These are phyloP conservation scores for Exophiala oligosperma DNA, from an alignment of 2,329 filamentous ascomycete genomes.

Conservation along the genomic window DNA sequence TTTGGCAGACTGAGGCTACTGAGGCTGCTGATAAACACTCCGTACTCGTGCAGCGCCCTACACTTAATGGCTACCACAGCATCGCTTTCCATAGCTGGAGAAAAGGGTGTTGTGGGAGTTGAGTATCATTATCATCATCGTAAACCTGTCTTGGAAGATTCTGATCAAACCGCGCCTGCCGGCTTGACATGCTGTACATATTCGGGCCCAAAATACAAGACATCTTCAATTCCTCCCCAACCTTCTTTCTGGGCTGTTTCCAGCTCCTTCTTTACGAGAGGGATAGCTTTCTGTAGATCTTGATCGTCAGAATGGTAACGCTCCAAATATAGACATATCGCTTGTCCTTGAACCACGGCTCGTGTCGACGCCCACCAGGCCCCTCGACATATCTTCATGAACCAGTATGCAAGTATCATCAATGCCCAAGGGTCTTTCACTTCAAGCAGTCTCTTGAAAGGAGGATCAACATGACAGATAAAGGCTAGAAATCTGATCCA, in stretches of 20 bases:
- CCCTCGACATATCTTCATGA: constrained; percentile 45
- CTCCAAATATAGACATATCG: constrained; percentile 49
- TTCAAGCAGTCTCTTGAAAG: constrained; percentile 49
- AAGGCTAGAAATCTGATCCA: constrained; percentile 51
- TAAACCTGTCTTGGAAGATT: too few species aligned
- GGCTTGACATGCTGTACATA: background rate
- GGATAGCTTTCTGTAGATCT: constrained; percentile 5
- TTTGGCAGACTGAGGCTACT: too few species aligned
- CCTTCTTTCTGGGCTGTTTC: constrained; percentile 13
- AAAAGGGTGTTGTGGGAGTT: too few species aligned
- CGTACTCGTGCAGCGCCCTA: too few species aligned
- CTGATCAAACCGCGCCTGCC: too few species aligned
- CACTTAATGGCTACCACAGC: too few species aligned
- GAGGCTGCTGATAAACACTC: too few species aligned
- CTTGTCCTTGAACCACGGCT: constrained; percentile 50
- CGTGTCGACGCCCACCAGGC: constrained; percentile 53
- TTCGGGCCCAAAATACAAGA: background rate
- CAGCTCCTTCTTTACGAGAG: constrained; percentile 8
- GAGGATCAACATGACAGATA: constrained; percentile 45
- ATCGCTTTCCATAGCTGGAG: too few species aligned
- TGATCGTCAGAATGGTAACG: constrained; percentile 28
- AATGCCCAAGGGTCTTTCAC: constrained; percentile 55
- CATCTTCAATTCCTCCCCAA: constrained; percentile 11
- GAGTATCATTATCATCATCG: too few species aligned
- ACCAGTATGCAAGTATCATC: constrained; percentile 59